Base-by-base conservation (phyloP, 2,329 filamentous ascomycete genomes). In the Ophiocordyceps sinensis region DNA sequence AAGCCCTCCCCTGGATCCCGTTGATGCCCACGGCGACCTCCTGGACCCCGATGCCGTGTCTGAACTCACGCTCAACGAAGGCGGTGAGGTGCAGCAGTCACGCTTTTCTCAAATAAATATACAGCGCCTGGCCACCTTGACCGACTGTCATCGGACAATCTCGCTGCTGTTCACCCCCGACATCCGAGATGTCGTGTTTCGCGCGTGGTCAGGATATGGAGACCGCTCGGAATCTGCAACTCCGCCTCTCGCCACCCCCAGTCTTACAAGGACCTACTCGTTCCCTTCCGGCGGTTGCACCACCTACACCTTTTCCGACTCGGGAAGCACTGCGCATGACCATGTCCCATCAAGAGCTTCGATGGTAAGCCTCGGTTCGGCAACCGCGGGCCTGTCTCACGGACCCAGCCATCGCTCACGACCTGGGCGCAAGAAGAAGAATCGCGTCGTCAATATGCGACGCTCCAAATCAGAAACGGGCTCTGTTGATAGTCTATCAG, bases 21-120 rank as follows among this genome's bases (percentile, higher is more conserved):
- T 93, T 13, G 87, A 94, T 61, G 73, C 78, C 3, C 77, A 82
- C 43, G 86, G 85, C 39, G 85, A 87, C 52, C 71, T 82, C 2
- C 61, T 94, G 40, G 84, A 88, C 51, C 72, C 82, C 10, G 77
- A 75, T 39, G 77, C 86, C 47, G 79, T 89, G 41, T 82, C 85
- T 0, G 78, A 81, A 4, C 65, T 94, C 41, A 82, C 83, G 0
- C 68, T 94, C 9, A 85, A 95, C 48, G 79, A 82, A 15, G 77
- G 80, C 10, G 78, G 82, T 4, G 88, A 94, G 55, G 77, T 82
- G 17, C 86, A 94, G 17, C 86, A 94, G 58, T 87, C 86, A 0
- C 73, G 94, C 6, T 96, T 98, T 58, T 96, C 89, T 0, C 86
- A 94, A 55, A 94, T 94, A 71, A 96, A 94, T 52, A 67, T 96